These are phyloP conservation scores for Cicer pinnatifidum DNA, from an alignment of 306 rosid species.

Conservation along the genomic window DNA sequence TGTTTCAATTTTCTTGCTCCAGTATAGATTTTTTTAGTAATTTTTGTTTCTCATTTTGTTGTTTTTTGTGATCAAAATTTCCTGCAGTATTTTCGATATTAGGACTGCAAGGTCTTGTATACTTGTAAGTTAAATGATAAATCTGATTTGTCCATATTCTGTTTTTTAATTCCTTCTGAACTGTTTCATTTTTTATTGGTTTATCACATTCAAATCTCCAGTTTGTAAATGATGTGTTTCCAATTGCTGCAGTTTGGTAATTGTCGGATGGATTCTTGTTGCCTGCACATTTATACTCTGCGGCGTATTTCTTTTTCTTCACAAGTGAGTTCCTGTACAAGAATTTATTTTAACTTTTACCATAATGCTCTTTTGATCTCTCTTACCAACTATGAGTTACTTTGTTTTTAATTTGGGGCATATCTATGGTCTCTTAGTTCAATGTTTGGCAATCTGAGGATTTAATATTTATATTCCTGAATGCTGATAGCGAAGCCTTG, in stretches of 20 bases:
- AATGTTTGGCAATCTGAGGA: constrained; percentile 1
- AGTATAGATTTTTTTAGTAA: background rate
- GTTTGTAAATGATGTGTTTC: constrained; percentile 31
- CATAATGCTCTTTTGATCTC: constrained; percentile 14
- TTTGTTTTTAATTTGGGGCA: constrained; percentile 3
- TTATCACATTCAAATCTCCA: constrained; percentile 30
- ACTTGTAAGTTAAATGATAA: constrained; percentile 65
- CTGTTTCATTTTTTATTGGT: background rate
- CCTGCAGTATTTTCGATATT: constrained; percentile 77
- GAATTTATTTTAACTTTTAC: constrained; percentile 8
- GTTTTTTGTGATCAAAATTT: constrained; percentile 28
- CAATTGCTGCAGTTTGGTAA: constrained; percentile 57
- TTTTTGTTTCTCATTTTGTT: constrained; percentile 23
- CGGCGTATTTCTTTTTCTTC: constrained; percentile 77
- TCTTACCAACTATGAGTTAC: background rate
- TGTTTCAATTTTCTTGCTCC: constrained; percentile 3
- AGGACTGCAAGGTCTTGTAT: constrained; percentile 75
- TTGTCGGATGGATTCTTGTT: constrained; percentile 77
- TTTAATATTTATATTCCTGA: background rate
- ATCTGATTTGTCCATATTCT: constrained; percentile 8
- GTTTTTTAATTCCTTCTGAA: background rate
- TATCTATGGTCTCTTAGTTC: background rate
- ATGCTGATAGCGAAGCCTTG: background rate
- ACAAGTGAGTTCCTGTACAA: constrained; percentile 61
- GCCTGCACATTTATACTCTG: constrained; percentile 70